Base-by-base conservation (phyloP, 169 alveolate species). In the Plasmodium vivax region DNA sequence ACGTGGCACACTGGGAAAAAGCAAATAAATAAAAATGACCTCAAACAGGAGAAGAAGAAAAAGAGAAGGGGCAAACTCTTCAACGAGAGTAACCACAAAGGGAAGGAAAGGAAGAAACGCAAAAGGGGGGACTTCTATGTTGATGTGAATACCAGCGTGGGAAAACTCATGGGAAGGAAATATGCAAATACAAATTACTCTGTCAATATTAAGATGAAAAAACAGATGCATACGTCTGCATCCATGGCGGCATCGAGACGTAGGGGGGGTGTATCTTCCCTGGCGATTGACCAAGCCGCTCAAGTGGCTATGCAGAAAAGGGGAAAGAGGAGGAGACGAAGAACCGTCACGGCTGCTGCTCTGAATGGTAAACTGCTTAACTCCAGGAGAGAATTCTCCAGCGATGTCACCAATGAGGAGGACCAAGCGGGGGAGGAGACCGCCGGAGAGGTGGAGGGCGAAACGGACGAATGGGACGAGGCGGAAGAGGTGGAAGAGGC, bases 151-250 rank as follows among this genome's bases (percentile, higher is more conserved):
- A 36, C 27, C 19, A 32, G 41, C 77, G 58, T 12, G 19, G 75
- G 34, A 10, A 85, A 85, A 36, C 54, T 27, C 32, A 8, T 74
- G 30, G 80, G 68, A 19, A 85, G 68, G 34, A 85, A 85, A n/a
- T 77, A 75, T 43, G 81, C 32, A 2, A 85, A 85, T 51, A 85
- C 93, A 19, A 85, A 85, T 12, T 85, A 85, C 38, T 85, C 93
- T 2, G 80, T 85, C 23, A 85, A 85, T 54, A 85, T 51, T 32
- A 85, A 85, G 62, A 85, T 75, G 45, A 45, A 85, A 27, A 85
- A 85, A 84, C n/a, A 32, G 85, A 12, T 85, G 3, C 82, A 85
- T 34, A 77, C 72, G 19, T 36, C 62, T 47, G 47, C 62, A 0
- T 68, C 77, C 27, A 19, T 68, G 32, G 77, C 77, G 2, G 30